A percentile compares a stretch with the other conserved stretches of the same genome.
Evolutionary conservation across 495 filamentous ascomycete genomes (phyloP).

Genomic region (Xylaria sp.): DNA sequence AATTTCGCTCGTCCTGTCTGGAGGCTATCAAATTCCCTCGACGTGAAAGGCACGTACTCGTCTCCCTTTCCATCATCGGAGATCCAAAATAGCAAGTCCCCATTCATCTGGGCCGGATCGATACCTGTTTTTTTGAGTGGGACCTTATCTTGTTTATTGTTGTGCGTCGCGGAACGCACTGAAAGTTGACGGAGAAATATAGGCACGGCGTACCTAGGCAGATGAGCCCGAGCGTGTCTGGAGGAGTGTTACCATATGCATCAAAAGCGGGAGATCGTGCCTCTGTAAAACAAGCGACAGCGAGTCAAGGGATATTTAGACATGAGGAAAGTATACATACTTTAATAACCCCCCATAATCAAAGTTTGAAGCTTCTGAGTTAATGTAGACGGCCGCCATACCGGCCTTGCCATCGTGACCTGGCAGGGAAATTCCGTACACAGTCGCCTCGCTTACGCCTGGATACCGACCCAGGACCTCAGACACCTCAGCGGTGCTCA

Average conservation of each 20-base stretch:
- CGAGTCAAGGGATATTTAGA: background rate
- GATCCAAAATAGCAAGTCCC: constrained; percentile 64
- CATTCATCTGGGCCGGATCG: constrained; percentile 64
- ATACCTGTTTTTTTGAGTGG: constrained; percentile 75
- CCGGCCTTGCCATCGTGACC: constrained; percentile 76
- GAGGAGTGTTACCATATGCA: background rate
- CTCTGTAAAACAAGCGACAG: background rate
- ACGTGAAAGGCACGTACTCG: constrained; percentile 64
- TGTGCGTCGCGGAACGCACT: constrained; percentile 70
- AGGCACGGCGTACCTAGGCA: constrained; percentile 80
- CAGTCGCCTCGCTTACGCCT: constrained; percentile 75
- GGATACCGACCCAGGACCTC: constrained; percentile 70
- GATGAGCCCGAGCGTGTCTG: constrained; percentile 58
- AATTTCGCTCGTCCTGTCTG: constrained; percentile 57
- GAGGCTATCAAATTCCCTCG: constrained; percentile 65
- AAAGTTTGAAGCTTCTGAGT: constrained; percentile 52
- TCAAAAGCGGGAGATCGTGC: background rate
- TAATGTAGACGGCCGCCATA: constrained; percentile 65
- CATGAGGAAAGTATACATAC: constrained; percentile 38
- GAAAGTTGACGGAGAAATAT: constrained; percentile 72
- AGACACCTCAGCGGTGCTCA: constrained; percentile 78
- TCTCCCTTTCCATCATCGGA: constrained; percentile 52
- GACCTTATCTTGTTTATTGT: constrained; percentile 86
- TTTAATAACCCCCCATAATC: constrained; percentile 61
- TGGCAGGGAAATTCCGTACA: constrained; percentile 77